A percentile compares a stretch with the other conserved stretches of the same genome.
Evolutionary conservation across 352 stramenopile species (phyloP).

Genomic region (Aphanomyces euteiches): DNA sequence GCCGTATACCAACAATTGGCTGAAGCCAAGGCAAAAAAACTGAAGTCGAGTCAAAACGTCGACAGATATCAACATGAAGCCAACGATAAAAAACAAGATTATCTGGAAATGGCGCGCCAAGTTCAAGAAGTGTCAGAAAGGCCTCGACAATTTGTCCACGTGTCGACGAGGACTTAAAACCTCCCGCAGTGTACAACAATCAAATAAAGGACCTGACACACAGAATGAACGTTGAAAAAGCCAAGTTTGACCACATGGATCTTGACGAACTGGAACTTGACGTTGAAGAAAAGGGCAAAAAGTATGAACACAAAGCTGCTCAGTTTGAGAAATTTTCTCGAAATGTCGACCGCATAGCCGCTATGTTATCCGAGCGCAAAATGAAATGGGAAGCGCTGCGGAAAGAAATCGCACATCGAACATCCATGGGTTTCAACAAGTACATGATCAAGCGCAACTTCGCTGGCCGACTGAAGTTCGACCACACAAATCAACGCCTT

Average conservation of each 20-base stretch:
- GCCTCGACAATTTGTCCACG: constrained; percentile 10
- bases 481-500: constrained; percentile 65
- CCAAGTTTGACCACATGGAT: constrained; percentile 79
- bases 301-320: constrained; percentile 60
- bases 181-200: constrained; percentile 77
- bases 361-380: constrained; percentile 75
- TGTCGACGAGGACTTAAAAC: constrained; percentile 34
- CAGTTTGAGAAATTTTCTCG: constrained; percentile 48
- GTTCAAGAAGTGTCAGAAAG: constrained; percentile 20
- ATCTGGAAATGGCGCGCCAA: background rate
- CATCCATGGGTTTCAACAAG: constrained; percentile 78
- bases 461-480: constrained; percentile 76
- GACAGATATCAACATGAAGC: background rate
- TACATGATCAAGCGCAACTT: constrained; percentile 85
- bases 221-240: constrained; percentile 71
- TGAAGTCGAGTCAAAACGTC: background rate
- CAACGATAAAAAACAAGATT: background rate
- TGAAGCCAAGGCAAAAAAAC: background rate
- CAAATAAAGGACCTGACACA: constrained; percentile 71
- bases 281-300: constrained; percentile 65
- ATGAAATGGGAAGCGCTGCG: constrained; percentile 70
- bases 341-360: constrained; percentile 58
- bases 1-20: constrained; percentile 63
- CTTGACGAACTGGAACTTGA: constrained; percentile 68
- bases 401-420: constrained; percentile 73